Base-by-base conservation (phyloP, 2,329 filamentous ascomycete species). In the Sporothrix luriei region DNA sequence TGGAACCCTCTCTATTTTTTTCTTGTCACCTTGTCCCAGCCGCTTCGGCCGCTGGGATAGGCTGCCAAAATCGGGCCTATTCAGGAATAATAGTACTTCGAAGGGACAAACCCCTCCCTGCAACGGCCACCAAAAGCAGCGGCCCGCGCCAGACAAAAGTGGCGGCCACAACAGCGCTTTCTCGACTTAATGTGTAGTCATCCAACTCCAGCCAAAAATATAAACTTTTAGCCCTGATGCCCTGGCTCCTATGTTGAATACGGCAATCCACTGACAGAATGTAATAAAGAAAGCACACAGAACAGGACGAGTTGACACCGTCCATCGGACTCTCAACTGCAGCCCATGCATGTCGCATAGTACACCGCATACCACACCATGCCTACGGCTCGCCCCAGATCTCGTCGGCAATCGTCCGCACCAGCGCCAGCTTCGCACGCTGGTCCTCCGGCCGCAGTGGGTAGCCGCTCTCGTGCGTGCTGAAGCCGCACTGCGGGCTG, bases 401-500 rank as follows among this genome's bases (percentile, higher is more conserved):
- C 70, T 87, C 84, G 75, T 88, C 83, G 6, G 90, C 89, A 73
- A 92, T 84, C 66, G 86, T 83, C 70, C 87, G 84, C 43, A 92
- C 90, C 69, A 92, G 80, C 79, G 87, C 84, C 75, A 92, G 78
- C 82, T 92, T 92, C 75, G 84, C 85, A 78, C 88, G 84, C 90
- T 92, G 92, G 74, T 88, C 89, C 48, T 90, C 84, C 75, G 85
- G 82, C 26, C 84, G 85, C 68, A 94, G 82, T 16, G 87, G 84
- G 76, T 94, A 93, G 0, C 91, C 91, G 75, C 85, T 88, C 74
- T 90, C 87, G 77, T 93, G 84, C 1, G 85, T 86, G 75, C 92
- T 84, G 51, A 90, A 90, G 0, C 88, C 88, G 76, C 88, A 90
- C 80, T 91, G 89, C 3, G 89, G 89, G 76, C 87, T 90, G 40